Conservation (phyloP, 169 alveolate genomes). For the Plasmodium adleri region DNA sequence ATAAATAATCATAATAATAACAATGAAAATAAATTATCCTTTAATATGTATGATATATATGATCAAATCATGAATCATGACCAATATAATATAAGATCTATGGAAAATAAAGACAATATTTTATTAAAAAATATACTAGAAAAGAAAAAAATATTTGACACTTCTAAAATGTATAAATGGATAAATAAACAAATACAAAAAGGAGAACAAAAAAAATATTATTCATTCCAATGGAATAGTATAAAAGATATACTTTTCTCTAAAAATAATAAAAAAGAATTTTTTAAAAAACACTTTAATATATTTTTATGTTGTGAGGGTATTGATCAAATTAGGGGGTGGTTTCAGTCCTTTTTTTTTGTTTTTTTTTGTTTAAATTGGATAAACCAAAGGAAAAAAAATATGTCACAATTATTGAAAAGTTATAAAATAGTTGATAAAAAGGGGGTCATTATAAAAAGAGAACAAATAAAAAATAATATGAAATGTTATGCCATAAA, state of each 20-base stretch:
- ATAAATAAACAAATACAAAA: constrained; percentile 21
- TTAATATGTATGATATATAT: constrained; percentile 43
- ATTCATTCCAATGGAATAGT: not conserved
- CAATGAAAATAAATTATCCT: not conserved
- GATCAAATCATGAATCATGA: constrained; percentile 2
- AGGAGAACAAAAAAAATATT: not conserved
- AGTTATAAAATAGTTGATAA: too few relatives aligned
- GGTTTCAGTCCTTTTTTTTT: constrained; percentile 89
- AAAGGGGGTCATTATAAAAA: too few relatives aligned
- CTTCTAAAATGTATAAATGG: constrained; percentile 32
- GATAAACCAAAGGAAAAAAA: not conserved
- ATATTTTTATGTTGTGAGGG: constrained; percentile 84
- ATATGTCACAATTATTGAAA: not conserved
- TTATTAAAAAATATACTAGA: constrained; percentile 38
- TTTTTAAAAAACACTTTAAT: not conserved
- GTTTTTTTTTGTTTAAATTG: constrained; percentile 68
- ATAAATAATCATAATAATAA: not conserved
- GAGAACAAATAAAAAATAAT: too few relatives aligned
- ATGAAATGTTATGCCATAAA: too few relatives aligned
- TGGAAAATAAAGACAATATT: not conserved
- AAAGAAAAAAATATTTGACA: constrained; percentile 59
- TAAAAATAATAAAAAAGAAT: not conserved
- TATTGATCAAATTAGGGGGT: constrained; percentile 90
- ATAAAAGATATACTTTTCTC: constrained; percentile 6
- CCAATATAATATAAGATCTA: not conserved